Percentiles rank a stretch among this genome's conserved stretches.
These are phyloP conservation scores for Pichia sp. DNA, from an alignment of 1,139 yeast species.

Conservation along the genomic window DNA sequence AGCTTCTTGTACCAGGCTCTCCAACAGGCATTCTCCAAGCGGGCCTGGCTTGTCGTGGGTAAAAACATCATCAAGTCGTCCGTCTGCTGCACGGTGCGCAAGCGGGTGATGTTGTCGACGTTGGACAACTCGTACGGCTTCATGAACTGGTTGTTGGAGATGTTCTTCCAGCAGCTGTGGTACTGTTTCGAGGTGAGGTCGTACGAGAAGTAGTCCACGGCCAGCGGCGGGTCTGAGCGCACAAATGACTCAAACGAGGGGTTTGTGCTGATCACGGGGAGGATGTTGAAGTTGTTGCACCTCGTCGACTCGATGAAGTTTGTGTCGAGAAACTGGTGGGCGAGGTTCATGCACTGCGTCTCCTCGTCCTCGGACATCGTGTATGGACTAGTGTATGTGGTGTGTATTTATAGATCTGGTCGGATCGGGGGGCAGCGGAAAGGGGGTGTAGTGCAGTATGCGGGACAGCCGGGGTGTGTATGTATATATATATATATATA, in stretches of 20 bases:
- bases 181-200: constrained; percentile 29
- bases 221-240: constrained; percentile 23
- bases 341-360: constrained; percentile 18
- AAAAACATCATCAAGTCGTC: constrained; percentile 32
- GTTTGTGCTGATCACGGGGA: constrained; percentile 27
- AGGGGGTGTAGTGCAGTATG: too few species aligned
- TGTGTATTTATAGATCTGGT: too few species aligned
- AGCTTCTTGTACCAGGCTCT: constrained; percentile 84
- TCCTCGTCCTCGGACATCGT: not conserved
- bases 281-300: constrained; percentile 22
- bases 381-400: too few species aligned
- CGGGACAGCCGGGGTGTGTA: too few species aligned
- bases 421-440: too few species aligned
- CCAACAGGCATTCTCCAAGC: constrained; percentile 81
- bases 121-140: constrained; percentile 32
- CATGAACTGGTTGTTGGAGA: constrained; percentile 31
- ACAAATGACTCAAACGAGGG: constrained; percentile 15
- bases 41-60: constrained; percentile 41
- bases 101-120: constrained; percentile 25
- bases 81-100: constrained; percentile 23
- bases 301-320: constrained; percentile 25
- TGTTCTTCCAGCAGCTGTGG: constrained; percentile 31
- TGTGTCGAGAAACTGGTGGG: constrained; percentile 32
- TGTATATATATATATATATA: too few species aligned
- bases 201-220: constrained; percentile 33